Conservation (phyloP, 352 stramenopile species). For the Phytopythium litorale region DNA sequence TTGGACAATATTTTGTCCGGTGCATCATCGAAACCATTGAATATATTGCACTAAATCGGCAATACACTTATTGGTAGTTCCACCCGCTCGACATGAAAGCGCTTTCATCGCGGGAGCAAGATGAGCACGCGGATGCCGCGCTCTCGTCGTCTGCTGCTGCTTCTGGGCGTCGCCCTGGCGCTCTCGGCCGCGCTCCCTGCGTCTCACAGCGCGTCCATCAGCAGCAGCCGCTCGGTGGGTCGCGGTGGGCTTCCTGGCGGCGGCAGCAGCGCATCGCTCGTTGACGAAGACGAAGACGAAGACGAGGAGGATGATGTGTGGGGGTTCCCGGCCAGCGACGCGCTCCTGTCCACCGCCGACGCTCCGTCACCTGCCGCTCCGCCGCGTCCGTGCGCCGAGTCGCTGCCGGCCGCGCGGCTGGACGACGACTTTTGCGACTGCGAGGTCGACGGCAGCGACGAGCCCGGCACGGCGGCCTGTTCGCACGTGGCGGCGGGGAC, state of each 20-base stretch:
- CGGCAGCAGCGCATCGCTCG: background rate
- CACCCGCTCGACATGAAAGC: no score
- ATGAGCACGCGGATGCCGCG: background rate
- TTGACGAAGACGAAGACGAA: conserved; percentile 8
- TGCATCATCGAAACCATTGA: no score
- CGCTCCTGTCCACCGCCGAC: background rate
- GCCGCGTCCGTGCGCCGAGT: conserved; percentile 24
- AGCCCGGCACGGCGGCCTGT: conserved; percentile 82
- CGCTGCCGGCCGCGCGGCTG: conserved; percentile 33
- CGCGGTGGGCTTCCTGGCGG: background rate
- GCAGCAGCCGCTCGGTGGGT: background rate
- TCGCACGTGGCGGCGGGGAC: conserved; percentile 28
- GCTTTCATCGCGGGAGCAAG: background rate
- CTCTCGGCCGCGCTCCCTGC: background rate
- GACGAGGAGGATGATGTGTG: conserved; percentile 43
- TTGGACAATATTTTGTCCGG: no score
- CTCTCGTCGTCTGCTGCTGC: background rate
- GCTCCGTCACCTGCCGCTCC: background rate
- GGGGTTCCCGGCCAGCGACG: conserved; percentile 30
- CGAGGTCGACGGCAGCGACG: conserved; percentile 83
- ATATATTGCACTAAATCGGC: no score
- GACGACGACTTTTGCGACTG: conserved; percentile 96
- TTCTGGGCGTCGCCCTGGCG: background rate
- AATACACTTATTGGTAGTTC: no score
- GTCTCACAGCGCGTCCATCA: background rate